Evolutionary conservation across 305 asterid species (phyloP).

Genomic region (Solanum hybrid): DNA sequence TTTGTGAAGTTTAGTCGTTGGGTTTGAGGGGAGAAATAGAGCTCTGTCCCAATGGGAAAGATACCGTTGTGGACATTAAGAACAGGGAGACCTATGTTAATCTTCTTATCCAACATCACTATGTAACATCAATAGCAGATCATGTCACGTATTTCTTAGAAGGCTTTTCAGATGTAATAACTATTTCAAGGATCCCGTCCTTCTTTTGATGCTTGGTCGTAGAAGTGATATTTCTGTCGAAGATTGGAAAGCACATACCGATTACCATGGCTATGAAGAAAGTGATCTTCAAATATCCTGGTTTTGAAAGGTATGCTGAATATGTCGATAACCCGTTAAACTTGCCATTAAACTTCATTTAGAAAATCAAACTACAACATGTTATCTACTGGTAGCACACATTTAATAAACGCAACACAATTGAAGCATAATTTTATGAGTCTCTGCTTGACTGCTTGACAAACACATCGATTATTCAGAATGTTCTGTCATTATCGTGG

Average conservation of each 20-base stretch:
- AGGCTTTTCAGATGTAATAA: slow-evolving; percentile 59
- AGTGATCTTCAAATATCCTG: slow-evolving; percentile 72
- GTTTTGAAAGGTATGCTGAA: slow-evolving; percentile 70
- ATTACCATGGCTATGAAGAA: slow-evolving; percentile 55
- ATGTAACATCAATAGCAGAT: slow-evolving; percentile 47
- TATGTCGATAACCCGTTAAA: neutral
- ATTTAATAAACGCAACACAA: too few relatives aligned
- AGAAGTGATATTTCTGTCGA: slow-evolving; percentile 56
- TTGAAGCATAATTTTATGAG: neutral
- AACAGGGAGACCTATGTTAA: slow-evolving; percentile 67
- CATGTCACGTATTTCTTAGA: slow-evolving; percentile 49
- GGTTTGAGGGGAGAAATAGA: slow-evolving; percentile 63
- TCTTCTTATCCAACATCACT: slow-evolving; percentile 54
- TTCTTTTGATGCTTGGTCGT: slow-evolving; percentile 74
- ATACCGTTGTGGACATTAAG: slow-evolving; percentile 46
- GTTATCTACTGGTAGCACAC: too few relatives aligned
- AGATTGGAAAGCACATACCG: slow-evolving; percentile 86
- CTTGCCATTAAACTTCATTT: neutral
- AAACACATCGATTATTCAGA: neutral
- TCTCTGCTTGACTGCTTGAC: neutral
- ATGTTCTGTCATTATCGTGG: neutral
- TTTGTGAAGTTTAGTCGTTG: slow-evolving; percentile 58
- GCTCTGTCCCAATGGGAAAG: slow-evolving; percentile 54
- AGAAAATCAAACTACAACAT: too few relatives aligned
- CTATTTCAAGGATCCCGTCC: slow-evolving; percentile 21